phyloP scores from a whole-genome alignment of 2,329 filamentous ascomycete species.

The Pyrenochaeta sp. region DNA sequence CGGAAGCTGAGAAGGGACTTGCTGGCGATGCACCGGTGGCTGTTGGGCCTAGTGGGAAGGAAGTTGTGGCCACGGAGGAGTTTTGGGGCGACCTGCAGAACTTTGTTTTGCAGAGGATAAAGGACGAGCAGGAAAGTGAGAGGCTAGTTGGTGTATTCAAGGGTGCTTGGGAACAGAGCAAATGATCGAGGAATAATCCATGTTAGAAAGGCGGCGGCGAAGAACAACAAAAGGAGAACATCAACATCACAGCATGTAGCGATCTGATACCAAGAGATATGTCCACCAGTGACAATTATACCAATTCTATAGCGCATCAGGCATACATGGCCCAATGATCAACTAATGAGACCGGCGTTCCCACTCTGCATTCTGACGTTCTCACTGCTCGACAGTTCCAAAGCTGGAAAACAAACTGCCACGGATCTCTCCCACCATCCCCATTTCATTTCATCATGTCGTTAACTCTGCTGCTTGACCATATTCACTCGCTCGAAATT shows the following conservation, averaged over 20 bases:
- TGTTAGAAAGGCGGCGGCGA: too few relatives aligned
- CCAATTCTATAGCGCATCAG: constrained; percentile 25
- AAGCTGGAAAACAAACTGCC: constrained; percentile 3
- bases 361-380: constrained; percentile 13
- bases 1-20: constrained; percentile 58
- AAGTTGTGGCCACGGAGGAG: constrained; percentile 70
- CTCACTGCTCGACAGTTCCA: constrained; percentile 20
- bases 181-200: too few relatives aligned
- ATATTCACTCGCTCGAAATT: constrained; percentile 22
- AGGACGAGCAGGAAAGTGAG: constrained; percentile 71
- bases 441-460: constrained; percentile 27
- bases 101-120: constrained; percentile 80
- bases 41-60: constrained; percentile 63
- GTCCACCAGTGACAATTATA: constrained; percentile 32
- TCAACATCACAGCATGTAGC: constrained; percentile 10
- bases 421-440: constrained; percentile 3
- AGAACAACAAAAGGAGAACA: neutral
- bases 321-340: constrained; percentile 18
- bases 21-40: constrained; percentile 39
- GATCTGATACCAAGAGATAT: constrained; percentile 19
- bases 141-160: constrained; percentile 73
- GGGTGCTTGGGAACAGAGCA: constrained; percentile 67
- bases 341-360: constrained; percentile 16
- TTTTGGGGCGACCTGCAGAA: constrained; percentile 89
- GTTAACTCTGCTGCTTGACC: constrained; percentile 21